Base-by-base conservation (phyloP, 805 yeast species). In the Pichia exigua region DNA sequence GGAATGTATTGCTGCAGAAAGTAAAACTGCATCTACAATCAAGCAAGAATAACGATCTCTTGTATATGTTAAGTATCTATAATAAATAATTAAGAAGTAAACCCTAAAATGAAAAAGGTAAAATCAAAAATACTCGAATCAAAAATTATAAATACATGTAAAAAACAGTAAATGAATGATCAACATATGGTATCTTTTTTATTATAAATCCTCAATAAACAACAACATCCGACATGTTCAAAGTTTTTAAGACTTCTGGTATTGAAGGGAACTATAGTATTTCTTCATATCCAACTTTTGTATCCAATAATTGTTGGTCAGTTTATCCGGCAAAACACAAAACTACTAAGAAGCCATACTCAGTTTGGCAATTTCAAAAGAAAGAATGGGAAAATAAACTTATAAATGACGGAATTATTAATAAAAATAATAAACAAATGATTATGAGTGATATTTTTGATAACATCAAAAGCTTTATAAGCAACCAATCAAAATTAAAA, bases 311-410 rank as follows among this genome's bases (percentile, higher is more conserved):
- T 22, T 85, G 91, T 20, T 91, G 97, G 97, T 67, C 82, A 8
- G 81, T 91, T 0, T 87, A 79, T 61, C 89, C 92, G 1, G 97
- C 92, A n/a, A 85, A 84, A 56, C 84, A 83, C 51, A 79, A 80
- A 57, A 70, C 77, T 26, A 70, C 80, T 2, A 82, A 83, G 39
- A 74, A 78, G 45, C 67, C 73, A 52, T 95, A 82, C 2, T 86
- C 96, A 2, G 95, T 92, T 12, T 90, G 94, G 69, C 82, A 86
- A 30, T 87, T 90, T 61, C 96, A 86, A 65, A 91, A 90, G 70
- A 79, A 82, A 62, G 82, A 79, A 50, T 80, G 87, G 57, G 91
- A 87, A 57, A 65, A 76, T 8, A 70, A 71, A 50, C 64, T 90
- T 26, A 56, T 69, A 15, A 70, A 79, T 51, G 70, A 80, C 40